A percentile compares a stretch with the other conserved stretches of the same genome.
These are phyloP conservation scores for Xylaria sp. DNA, from an alignment of 2,329 filamentous ascomycete genomes.

Conservation along the genomic window DNA sequence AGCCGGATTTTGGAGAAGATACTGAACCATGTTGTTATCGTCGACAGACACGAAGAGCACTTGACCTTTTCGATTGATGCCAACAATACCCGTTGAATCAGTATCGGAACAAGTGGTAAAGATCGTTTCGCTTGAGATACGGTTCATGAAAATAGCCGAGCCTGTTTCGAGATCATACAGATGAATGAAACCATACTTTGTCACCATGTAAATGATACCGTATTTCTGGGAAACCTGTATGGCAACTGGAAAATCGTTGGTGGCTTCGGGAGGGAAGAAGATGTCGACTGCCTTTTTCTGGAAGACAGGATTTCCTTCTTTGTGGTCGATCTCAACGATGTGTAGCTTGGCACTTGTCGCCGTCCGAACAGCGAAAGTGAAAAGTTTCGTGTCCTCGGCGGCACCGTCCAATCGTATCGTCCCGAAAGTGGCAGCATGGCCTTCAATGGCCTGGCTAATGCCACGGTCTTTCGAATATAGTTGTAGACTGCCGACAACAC, in stretches of 20 bases:
- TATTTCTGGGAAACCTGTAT: conserved; percentile 98
- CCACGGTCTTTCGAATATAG: conserved; percentile 95
- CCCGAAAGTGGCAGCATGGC: conserved; percentile 94
- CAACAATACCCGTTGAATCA: conserved; percentile 87
- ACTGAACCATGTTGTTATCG: conserved; percentile 90
- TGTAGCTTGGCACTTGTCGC: conserved; percentile 93
- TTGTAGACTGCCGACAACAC: conserved; percentile 96
- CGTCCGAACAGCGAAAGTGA: conserved; percentile 94
- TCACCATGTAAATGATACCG: conserved; percentile 95
- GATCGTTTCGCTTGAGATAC: conserved; percentile 98
- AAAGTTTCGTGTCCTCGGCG: conserved; percentile 90
- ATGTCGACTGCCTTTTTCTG: conserved; percentile 97
- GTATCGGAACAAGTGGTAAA: conserved; percentile 91
- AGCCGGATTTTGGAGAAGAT: conserved; percentile 94
- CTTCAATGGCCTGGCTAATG: conserved; percentile 98
- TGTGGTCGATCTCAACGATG: conserved; percentile 96
- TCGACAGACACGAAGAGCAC: conserved; percentile 94
- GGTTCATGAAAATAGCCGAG: conserved; percentile 98
- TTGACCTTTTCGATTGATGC: conserved; percentile 97
- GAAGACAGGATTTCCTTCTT: conserved; percentile 87
- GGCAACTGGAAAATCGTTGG: conserved; percentile 96
- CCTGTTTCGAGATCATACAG: conserved; percentile 97
- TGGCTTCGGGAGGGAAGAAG: conserved; percentile 95
- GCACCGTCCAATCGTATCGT: conserved; percentile 89
- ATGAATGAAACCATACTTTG: conserved; percentile 99